phyloP scores from a whole-genome alignment of 768 basidiomycete species.

The Suillus clintonianus region DNA sequence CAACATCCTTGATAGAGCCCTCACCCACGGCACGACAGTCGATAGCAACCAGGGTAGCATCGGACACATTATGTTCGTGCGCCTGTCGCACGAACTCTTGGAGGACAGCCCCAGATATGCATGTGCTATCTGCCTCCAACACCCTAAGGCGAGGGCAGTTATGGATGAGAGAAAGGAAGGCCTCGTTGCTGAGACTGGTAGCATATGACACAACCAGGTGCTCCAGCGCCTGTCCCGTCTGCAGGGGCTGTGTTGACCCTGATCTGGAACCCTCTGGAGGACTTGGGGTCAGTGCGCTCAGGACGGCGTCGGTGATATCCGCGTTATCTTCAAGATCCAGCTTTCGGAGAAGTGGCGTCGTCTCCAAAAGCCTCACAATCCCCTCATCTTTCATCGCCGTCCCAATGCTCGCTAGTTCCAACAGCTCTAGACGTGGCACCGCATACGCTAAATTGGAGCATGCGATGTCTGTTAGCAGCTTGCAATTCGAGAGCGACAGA shows the following conservation, averaged over 20 bases:
- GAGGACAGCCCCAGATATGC: slow-evolving; percentile 60
- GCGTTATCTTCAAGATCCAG: slow-evolving; percentile 87
- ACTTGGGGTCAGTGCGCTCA: slow-evolving; percentile 62
- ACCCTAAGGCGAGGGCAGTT: slow-evolving; percentile 60
- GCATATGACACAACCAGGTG: slow-evolving; percentile 73
- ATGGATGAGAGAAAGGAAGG: slow-evolving; percentile 62
- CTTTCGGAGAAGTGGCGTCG: slow-evolving; percentile 68
- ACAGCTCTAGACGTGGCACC: slow-evolving; percentile 70
- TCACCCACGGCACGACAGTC: slow-evolving; percentile 78
- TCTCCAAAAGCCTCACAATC: slow-evolving; percentile 67
- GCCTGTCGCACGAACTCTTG: slow-evolving; percentile 65
- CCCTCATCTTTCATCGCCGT: slow-evolving; percentile 69
- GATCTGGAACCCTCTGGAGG: slow-evolving; percentile 12
- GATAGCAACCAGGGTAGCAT: slow-evolving; percentile 66
- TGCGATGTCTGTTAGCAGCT: slow-evolving; percentile 70
- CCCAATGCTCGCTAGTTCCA: slow-evolving; percentile 82
- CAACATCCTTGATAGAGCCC: slow-evolving; percentile 60
- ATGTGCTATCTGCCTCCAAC: slow-evolving; percentile 81
- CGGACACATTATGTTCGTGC: slow-evolving; percentile 45
- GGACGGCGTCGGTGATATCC: slow-evolving; percentile 71
- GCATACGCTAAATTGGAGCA: slow-evolving; percentile 72
- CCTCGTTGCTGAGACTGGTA: slow-evolving; percentile 61
- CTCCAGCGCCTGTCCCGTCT: slow-evolving; percentile 70
- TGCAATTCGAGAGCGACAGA: slow-evolving; percentile 70
- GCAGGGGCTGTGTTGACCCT: slow-evolving; percentile 25